Conservation (phyloP, 2,329 filamentous ascomycete species). For the Phymatotrichopsis omnivora region DNA sequence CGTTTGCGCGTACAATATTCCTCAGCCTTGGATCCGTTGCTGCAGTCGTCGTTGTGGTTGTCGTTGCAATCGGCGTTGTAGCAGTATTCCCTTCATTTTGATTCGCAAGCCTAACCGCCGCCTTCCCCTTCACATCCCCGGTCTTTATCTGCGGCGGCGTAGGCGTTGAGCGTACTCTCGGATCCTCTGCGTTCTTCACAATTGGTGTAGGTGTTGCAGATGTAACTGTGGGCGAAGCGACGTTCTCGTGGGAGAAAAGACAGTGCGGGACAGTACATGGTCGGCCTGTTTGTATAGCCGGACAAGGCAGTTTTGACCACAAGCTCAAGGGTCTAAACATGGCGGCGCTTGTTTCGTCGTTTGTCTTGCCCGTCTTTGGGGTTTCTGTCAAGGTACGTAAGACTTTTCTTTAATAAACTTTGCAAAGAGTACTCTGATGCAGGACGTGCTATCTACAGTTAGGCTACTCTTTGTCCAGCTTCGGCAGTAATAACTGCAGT, state of each 20-base stretch:
- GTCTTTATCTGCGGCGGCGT: background rate
- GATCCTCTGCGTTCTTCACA: background rate
- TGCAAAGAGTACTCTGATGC: too few relatives aligned
- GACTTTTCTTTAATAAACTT: too few relatives aligned
- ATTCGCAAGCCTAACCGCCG: constrained; percentile 1
- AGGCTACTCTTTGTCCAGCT: too few relatives aligned
- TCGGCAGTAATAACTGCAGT: too few relatives aligned
- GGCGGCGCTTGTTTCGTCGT: too few relatives aligned
- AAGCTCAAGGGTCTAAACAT: constrained; percentile 23
- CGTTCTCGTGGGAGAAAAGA: constrained; percentile 23
- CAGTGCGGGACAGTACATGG: constrained; percentile 23
- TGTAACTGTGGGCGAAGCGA: background rate
- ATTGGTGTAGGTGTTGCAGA: constrained; percentile 1
- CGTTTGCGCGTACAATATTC: too few relatives aligned
- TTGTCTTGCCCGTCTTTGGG: too few relatives aligned
- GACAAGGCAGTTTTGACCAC: constrained; percentile 21
- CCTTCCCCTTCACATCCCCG: background rate
- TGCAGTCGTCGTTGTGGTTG: too few relatives aligned
- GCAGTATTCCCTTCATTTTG: constrained; percentile 9
- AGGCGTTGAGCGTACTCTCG: background rate
- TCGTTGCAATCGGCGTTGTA: constrained; percentile 2
- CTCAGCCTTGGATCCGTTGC: too few relatives aligned
- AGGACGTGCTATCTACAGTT: too few relatives aligned
- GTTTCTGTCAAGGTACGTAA: too few relatives aligned
- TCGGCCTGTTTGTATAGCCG: constrained; percentile 16